phyloP scores from a whole-genome alignment of 805 yeast species.

The Saturnispora kantuleensis region DNA sequence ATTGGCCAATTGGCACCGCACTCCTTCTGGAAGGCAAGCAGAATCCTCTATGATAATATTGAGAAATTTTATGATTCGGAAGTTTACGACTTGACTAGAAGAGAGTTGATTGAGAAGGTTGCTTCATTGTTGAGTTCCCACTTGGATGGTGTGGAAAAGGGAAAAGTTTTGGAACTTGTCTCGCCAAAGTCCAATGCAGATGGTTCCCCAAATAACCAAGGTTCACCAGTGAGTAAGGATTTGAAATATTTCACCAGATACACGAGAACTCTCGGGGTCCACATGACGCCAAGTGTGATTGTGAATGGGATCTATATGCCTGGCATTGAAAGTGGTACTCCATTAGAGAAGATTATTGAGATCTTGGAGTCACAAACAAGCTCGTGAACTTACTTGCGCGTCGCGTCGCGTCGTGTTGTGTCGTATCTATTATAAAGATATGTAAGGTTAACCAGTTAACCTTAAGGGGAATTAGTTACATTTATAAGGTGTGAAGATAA shows the following conservation, averaged over 20 bases:
- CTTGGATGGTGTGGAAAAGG: too few species aligned
- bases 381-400: too few species aligned
- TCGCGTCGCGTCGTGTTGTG: too few species aligned
- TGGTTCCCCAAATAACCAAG: constrained; percentile 37
- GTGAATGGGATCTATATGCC: constrained; percentile 57
- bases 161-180: too few species aligned
- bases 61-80: constrained; percentile 52
- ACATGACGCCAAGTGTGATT: constrained; percentile 74
- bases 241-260: constrained; percentile 64
- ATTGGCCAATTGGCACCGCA: constrained; percentile 49
- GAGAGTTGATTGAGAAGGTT: constrained; percentile 44
- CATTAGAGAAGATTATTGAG: constrained; percentile 35
- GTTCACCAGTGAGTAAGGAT: constrained; percentile 51
- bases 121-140: constrained; percentile 33
- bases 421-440: background rate
- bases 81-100: constrained; percentile 42
- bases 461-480: too few species aligned
- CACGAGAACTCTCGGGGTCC: constrained; percentile 69
- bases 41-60: constrained; percentile 46
- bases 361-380: constrained; percentile 25
- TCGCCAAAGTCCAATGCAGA: constrained; percentile 18
- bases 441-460: background rate
- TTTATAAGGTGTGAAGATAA: too few species aligned
- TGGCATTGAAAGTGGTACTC: constrained; percentile 53
- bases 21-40: constrained; percentile 48